Percentiles rank a stretch among this genome's conserved stretches.
These are phyloP conservation scores for Lentinula edodes DNA, from an alignment of 768 basidiomycete species.

Conservation along the genomic window DNA sequence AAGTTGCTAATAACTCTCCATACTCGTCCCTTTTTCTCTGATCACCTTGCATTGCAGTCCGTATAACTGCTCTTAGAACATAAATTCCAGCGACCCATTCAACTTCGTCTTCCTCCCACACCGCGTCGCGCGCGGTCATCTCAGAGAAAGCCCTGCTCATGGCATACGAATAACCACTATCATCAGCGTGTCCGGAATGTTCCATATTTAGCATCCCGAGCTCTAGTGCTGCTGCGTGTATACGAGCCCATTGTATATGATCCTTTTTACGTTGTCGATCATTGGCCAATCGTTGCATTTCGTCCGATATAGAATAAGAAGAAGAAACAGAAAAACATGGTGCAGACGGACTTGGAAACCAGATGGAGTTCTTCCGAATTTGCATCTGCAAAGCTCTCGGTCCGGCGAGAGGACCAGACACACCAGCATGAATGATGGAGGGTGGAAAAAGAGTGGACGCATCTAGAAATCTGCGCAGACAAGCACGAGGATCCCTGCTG, in stretches of 20 bases:
- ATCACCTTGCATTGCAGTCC: conserved; percentile 44
- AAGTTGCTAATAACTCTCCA: conserved; percentile 47
- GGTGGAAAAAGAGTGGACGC: conserved; percentile 46
- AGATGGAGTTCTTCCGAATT: conserved; percentile 51
- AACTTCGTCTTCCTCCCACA: conserved; percentile 63
- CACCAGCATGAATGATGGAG: conserved; percentile 46
- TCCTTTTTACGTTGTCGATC: conserved; percentile 60
- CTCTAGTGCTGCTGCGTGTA: conserved; percentile 60
- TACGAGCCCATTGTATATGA: conserved; percentile 62
- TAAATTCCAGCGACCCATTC: conserved; percentile 66
- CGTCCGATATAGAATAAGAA: conserved; percentile 40
- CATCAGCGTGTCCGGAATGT: conserved; percentile 31
- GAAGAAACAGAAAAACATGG: conserved; percentile 11
- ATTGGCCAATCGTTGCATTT: conserved; percentile 56
- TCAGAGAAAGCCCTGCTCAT: conserved; percentile 47
- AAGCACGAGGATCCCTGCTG: conserved; percentile 30
- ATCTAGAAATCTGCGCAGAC: conserved; percentile 48
- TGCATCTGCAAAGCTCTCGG: conserved; percentile 53
- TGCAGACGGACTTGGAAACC: conserved; percentile 32
- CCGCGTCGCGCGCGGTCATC: conserved; percentile 58
- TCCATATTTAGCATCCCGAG: conserved; percentile 42
- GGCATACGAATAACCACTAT: conserved; percentile 36
- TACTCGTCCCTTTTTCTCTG: conserved; percentile 45
- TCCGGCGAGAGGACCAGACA: conserved; percentile 50
- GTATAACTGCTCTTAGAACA: conserved; percentile 51